Evolutionary conservation across 306 rosid species (phyloP), one percentile per base, ranked within the genome.

Genomic region (Cicer bijugum): DNA sequence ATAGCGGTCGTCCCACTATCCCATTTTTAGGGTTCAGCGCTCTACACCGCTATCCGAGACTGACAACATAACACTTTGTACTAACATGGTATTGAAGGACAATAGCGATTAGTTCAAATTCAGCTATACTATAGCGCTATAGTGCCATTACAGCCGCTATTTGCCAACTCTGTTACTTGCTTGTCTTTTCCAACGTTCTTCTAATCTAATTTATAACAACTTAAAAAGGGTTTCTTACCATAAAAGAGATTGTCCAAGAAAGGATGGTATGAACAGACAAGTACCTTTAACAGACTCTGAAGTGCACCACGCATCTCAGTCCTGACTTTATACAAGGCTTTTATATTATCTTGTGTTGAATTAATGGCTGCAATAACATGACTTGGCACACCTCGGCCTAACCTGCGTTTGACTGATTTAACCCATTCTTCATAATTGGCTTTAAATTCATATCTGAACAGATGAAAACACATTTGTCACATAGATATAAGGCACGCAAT

Each of bases 351-450:
- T 11, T 77, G 77, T 46, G 90, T 73, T 51, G 85, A 65, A 78
- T 82, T 81, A 71, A 90, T 80, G 67, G 95, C 91, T 38, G 85
- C 86, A 69, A 33, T 56, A 78, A 90, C 88, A 83, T 77, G 76
- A 71, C 77, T 86, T 64, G 86, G 84, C 23, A 69, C 90, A 69
- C 56, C 75, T 69, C 80, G 79, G 40, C 95, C 86, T 56, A 92
- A 71, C 85, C 84, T 89, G 45, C 92, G 91, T 55, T 87, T 90
- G 60, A 81, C 90, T 39, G 96, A 90, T 56, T 74, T 78, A 86
- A 88, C 73, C 98, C 98, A 90, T 46, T 92, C 95, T 83, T 85
- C 95, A 74, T 92, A 89, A 80, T 92, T 92, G 70, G 87, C 82
- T 86, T 86, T 90, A 77, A 92, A 92, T 84, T 92, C 98, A 72